A percentile compares a stretch with the other conserved stretches of the same genome.
phyloP scores from a whole-genome alignment of 129 eudicot genomes.

The Chrysanthemum lavandulifolium region DNA sequence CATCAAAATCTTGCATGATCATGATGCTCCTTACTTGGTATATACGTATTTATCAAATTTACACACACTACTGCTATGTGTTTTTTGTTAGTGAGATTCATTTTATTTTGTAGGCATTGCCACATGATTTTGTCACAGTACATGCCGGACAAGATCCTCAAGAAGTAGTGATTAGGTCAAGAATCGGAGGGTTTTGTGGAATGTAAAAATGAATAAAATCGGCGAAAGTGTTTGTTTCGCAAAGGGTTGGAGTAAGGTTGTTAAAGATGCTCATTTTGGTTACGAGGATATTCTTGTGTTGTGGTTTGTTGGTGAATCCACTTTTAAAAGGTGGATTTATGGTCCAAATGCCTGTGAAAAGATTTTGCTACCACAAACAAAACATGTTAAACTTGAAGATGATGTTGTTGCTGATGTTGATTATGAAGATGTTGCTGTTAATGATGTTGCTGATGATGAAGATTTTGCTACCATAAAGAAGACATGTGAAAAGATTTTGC shows the following conservation, averaged over 20 bases:
- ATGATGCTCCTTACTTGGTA: too few relatives aligned
- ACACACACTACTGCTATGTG: too few relatives aligned
- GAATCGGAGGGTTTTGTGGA: too few relatives aligned
- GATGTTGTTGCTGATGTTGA: background rate
- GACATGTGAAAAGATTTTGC: background rate
- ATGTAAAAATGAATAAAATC: background rate
- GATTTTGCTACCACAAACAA: background rate
- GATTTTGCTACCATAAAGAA: too few relatives aligned
- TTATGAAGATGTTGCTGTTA: background rate
- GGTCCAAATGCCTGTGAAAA: background rate
- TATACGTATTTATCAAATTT: too few relatives aligned
- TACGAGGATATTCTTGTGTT: background rate
- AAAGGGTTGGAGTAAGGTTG: background rate
- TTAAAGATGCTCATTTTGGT: background rate
- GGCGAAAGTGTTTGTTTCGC: background rate
- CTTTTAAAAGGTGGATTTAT: background rate
- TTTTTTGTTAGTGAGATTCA: background rate
- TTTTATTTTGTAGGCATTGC: background rate
- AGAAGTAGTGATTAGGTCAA: background rate
- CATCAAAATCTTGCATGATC: too few relatives aligned
- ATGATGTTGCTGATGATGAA: background rate
- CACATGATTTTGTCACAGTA: background rate
- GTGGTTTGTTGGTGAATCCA: background rate
- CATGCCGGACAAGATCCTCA: background rate
- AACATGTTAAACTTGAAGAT: background rate